Evolutionary conservation across 108 stramenopile genomes (phyloP), one percentile per base, ranked within the genome.

Genomic region (Phaeodactylum tricornutum): DNA sequence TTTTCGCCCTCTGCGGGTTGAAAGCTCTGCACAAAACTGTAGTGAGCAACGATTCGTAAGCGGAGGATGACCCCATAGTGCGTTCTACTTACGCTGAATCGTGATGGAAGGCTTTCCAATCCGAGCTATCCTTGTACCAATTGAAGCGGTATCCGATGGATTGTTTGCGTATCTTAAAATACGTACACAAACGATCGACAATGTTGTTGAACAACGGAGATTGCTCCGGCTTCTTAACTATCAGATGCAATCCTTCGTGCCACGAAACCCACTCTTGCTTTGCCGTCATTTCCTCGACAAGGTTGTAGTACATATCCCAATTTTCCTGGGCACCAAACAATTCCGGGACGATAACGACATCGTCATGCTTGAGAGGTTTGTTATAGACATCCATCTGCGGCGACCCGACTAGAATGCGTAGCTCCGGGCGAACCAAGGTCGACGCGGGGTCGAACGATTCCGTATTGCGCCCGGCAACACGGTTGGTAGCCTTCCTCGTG

Each of bases 51-150:
- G 4, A 53, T 2, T n/a, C 36, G 38, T 12, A 36, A 35, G 3
- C 23, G 7, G 29, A 38, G 12, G 43, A 12, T 12, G 12, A 35
- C 34, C 34, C 11, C 8, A 15, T 29, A 0, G 61, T 60, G 63
- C 51, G 64, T n/a, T n/a, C n/a, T n/a, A n/a, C n/a, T n/a, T n/a
- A n/a, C 60, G 90, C 90, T 21, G 77, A 79, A 71, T 92, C 89
- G 58, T 92, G 89, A 73, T 92, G 89, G 61, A 92, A 86, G 47
- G 89, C 84, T 53, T 86, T 87, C 89, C 89, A 92, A 64, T 84
- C 89, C 7, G 57, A 56, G 37, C 58, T 61, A 69, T 86, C 81
- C 32, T 71, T 57, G 67, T 91, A 91, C 88, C 88, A 92, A 63
- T 92, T 92, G 57, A 92, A 84, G 22, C 89, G 59, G 3, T 74